phyloP scores from a whole-genome alignment of 2,329 filamentous ascomycete genomes.

The Colletotrichum lindemuthianum region DNA sequence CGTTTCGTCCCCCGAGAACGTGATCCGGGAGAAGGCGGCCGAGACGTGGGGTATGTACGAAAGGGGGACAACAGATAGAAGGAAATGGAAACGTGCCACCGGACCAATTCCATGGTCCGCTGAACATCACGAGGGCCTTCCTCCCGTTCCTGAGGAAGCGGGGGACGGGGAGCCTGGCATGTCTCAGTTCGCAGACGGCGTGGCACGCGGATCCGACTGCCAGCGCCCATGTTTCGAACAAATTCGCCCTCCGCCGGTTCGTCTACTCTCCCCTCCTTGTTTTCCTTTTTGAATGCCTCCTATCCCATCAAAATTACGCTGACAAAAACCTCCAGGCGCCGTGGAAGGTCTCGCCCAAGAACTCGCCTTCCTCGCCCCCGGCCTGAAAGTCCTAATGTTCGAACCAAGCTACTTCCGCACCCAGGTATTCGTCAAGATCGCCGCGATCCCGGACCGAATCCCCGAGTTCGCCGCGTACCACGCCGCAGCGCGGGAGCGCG shows the following conservation, averaged over 20 bases:
- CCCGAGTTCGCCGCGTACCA: not conserved
- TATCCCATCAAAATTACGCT: too few species aligned
- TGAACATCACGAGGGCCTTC: constrained; percentile 48
- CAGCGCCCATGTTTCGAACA: constrained; percentile 45
- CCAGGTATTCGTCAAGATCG: constrained; percentile 20
- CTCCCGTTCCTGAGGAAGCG: constrained; percentile 45
- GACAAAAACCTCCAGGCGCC: constrained; percentile 36
- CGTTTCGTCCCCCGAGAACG: not conserved
- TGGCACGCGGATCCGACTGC: constrained; percentile 46
- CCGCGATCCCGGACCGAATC: not conserved
- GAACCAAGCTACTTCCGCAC: constrained; percentile 60
- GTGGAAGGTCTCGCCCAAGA: constrained; percentile 46
- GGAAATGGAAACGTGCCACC: constrained; percentile 35
- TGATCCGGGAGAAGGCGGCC: not conserved
- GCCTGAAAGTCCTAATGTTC: constrained; percentile 49
- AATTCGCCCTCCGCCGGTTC: constrained; percentile 46
- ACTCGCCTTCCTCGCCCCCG: constrained; percentile 39
- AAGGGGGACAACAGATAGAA: not conserved
- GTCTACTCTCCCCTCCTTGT: not conserved
- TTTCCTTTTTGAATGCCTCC: too few species aligned
- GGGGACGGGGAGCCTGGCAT: constrained; percentile 45
- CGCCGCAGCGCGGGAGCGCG: not conserved
- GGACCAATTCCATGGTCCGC: constrained; percentile 51
- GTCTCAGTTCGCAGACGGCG: constrained; percentile 48
- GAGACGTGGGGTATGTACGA: constrained; percentile 4